A percentile compares a stretch with the other conserved stretches of the same genome.
Conservation (phyloP, 345 rosid genomes). For the Kandelia obovata region DNA sequence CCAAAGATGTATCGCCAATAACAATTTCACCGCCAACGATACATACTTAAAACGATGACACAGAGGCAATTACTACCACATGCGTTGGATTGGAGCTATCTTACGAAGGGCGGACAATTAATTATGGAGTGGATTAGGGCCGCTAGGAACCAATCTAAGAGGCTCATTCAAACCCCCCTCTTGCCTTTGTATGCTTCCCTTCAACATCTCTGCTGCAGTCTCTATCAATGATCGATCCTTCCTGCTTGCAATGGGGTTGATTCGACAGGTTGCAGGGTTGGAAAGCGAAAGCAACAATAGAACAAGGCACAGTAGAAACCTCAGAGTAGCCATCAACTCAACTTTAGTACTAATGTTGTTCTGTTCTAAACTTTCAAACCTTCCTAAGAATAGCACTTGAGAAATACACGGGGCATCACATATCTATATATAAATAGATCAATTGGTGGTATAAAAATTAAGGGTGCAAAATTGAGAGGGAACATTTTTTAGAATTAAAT, state of each 20-base stretch:
- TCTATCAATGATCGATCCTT: constrained; percentile 35
- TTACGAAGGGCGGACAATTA: neutral
- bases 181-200: constrained; percentile 39
- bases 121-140: constrained; percentile 74
- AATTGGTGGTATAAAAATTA: neutral
- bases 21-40: too few species aligned
- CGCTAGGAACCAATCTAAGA: constrained; percentile 55
- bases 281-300: constrained; percentile 32
- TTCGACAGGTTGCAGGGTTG: constrained; percentile 27
- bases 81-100: neutral
- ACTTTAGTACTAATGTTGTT: too few species aligned
- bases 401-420: too few species aligned
- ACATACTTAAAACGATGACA: too few species aligned
- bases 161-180: constrained; percentile 31
- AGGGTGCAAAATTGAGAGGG: neutral
- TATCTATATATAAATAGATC: too few species aligned
- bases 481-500: too few species aligned
- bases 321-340: constrained; percentile 23
- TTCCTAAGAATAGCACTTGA: too few species aligned
- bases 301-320: constrained; percentile 23
- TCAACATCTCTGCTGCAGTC: constrained; percentile 28
- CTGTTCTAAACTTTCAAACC: too few species aligned
- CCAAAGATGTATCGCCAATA: too few species aligned
- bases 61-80: neutral
- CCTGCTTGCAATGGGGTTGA: constrained; percentile 12